Percentiles rank a stretch among this genome's conserved stretches.
These are phyloP conservation scores for Phytophthora foliorum DNA, from an alignment of 352 stramenopile species.

Conservation along the genomic window DNA sequence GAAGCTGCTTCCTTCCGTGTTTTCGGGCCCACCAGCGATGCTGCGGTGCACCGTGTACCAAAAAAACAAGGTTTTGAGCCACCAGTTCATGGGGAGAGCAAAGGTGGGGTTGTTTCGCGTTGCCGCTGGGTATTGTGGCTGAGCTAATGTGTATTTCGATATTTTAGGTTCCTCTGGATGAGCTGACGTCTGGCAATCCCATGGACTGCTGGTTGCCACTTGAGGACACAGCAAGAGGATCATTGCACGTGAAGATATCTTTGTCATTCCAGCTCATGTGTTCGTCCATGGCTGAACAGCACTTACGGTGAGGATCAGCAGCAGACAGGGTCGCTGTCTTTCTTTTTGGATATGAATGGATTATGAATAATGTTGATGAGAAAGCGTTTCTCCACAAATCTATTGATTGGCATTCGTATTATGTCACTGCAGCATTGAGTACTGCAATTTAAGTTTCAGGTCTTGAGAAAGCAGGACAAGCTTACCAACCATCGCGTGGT, in stretches of 20 bases:
- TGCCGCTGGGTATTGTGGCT: not conserved
- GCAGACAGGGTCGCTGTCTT: not conserved
- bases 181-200: slow-evolving; percentile 66
- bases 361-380: slow-evolving; percentile 4
- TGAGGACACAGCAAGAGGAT: slow-evolving; percentile 63
- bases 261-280: slow-evolving; percentile 90
- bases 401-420: slow-evolving; percentile 12
- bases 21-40: slow-evolving; percentile 65
- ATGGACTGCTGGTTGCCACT: slow-evolving; percentile 81
- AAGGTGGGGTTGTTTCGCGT: slow-evolving; percentile 43
- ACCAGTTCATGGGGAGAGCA: slow-evolving; percentile 79
- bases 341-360: not conserved
- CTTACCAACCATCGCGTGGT: too few species aligned
- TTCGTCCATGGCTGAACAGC: slow-evolving; percentile 47
- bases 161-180: slow-evolving; percentile 55
- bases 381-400: slow-evolving; percentile 22
- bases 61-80: slow-evolving; percentile 82
- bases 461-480: too few species aligned
- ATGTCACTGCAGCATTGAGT: not conserved
- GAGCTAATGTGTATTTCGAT: slow-evolving; percentile 9
- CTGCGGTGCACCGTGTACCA: slow-evolving; percentile 77
- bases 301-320: slow-evolving; percentile 15
- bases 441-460: too few species aligned
- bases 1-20: slow-evolving; percentile 69
- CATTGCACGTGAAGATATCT: slow-evolving; percentile 64